Base-by-base conservation (phyloP, 805 yeast genomes). In the Myxozyma geophila region DNA sequence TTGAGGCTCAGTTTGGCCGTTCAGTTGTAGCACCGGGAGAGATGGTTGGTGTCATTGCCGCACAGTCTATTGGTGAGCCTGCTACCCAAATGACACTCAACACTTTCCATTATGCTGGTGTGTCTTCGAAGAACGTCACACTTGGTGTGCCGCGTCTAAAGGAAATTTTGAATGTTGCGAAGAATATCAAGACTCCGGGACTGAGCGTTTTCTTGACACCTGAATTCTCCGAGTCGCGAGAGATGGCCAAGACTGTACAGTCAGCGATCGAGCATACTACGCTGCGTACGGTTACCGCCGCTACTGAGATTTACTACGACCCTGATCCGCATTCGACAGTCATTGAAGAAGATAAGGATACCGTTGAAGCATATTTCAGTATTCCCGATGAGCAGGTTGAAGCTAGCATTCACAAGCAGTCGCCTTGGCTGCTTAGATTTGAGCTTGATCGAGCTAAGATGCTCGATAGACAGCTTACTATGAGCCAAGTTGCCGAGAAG, bases 121-220 rank as follows among this genome's bases (percentile, higher is more conserved):
- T 92, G 64, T 92, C 96, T 40, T 90, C 97, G 2, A 92, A 91
- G 87, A 92, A 92, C 77, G 97, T 92, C 67, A 92, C 97, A 2
- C 85, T 93, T 69, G 97, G 97, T 85, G 97, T 92, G 74, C 98
- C 98, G 65, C 96, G 98, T 83, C 84, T 92, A 77, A 92, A 92
- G 85, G 98, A 92, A 81, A 95, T 95, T 85, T 84, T 95, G 78
- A 93, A 93, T 76, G 99, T 95, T 69, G 99, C 99, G 10, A 95
- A 95, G 81, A 93, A 90, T 73, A 92, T 95, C 83, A 95, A 93
- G 79, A 95, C 99, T n/a, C 99, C 99, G n/a, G 96, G 97, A 13
- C 82, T 93, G 75, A 92, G 97, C 9, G 97, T 93, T n/a, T 95
- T 92, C 75, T 80, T 95, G 75, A 83, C 90, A 54, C 86, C 87